These are phyloP conservation scores for Vitis hybrid DNA, from an alignment of 177 flowering plant species.

Conservation along the genomic window DNA sequence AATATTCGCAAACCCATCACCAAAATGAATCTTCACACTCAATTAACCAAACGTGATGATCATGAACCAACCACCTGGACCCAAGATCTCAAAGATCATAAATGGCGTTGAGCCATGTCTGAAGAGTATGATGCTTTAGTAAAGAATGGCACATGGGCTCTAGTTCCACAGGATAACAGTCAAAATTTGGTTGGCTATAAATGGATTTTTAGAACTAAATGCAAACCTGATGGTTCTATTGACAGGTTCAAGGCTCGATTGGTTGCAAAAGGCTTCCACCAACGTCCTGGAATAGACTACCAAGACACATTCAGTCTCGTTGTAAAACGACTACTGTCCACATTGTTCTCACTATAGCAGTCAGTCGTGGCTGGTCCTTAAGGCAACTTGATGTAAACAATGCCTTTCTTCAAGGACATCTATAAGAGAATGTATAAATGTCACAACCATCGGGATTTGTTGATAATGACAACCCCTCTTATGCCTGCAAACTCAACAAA, in stretches of 20 bases:
- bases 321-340: background rate
- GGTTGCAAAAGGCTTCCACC: too few species aligned
- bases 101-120: background rate
- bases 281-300: too few species aligned
- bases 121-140: background rate
- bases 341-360: background rate
- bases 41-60: background rate
- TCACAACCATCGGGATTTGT: slow-evolving; percentile 5
- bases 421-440: slow-evolving; percentile 12
- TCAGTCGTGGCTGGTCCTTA: background rate
- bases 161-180: background rate
- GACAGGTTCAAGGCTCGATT: too few species aligned
- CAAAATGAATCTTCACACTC: too few species aligned
- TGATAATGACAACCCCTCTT: background rate
- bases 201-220: background rate
- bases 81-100: background rate
- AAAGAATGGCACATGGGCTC: background rate
- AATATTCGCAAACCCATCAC: too few species aligned
- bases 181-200: background rate
- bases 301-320: slow-evolving; percentile 5
- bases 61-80: background rate
- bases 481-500: slow-evolving; percentile 9
- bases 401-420: slow-evolving; percentile 13
- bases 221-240: background rate
- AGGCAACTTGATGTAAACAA: slow-evolving; percentile 8